Conservation (phyloP, 2,329 filamentous ascomycete species). For the Gaeumannomyces tritici region DNA sequence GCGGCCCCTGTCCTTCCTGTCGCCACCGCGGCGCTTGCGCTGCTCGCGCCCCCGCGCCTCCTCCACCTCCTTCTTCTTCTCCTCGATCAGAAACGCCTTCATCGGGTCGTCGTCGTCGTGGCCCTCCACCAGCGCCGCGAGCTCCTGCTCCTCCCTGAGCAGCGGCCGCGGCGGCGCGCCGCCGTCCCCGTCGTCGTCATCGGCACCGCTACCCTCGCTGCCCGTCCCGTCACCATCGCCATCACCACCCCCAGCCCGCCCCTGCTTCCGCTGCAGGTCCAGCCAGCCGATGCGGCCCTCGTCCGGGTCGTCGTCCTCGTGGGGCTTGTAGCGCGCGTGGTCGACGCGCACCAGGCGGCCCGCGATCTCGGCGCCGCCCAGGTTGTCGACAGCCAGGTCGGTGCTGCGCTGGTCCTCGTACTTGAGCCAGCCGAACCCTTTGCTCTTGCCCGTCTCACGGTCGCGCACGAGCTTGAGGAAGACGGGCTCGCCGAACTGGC, state of each 20-base stretch:
- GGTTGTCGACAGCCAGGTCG: conserved; percentile 91
- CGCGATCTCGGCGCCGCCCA: conserved; percentile 76
- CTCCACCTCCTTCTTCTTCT: conserved; percentile 84
- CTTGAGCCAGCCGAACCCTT: conserved; percentile 92
- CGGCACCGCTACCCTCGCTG: conserved; percentile 28
- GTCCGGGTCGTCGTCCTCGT: conserved; percentile 64
- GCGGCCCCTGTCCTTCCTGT: conserved; percentile 35
- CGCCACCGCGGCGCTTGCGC: conserved; percentile 41
- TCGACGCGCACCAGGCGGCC: conserved; percentile 80
- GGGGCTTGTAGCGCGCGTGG: conserved; percentile 82
- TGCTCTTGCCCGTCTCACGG: conserved; percentile 91
- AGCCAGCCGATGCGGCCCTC: conserved; percentile 50
- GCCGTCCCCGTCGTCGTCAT: conserved; percentile 24
- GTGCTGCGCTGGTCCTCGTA: conserved; percentile 97
- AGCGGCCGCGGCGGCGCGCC: conserved; percentile 42
- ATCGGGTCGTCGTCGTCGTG: conserved; percentile 97
- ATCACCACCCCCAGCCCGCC: conserved; percentile 15
- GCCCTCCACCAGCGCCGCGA: conserved; percentile 63
- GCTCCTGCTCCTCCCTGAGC: conserved; percentile 73
- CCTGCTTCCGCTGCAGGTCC: conserved; percentile 46
- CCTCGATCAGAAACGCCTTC: conserved; percentile 81
- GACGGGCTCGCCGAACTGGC: conserved; percentile 90
- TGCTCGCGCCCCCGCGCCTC: conserved; percentile 52
- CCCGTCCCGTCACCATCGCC: conserved; percentile 7
- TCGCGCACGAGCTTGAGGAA: conserved; percentile 89